Evolutionary conservation across 2,329 filamentous ascomycete genomes (phyloP), one percentile per base, ranked within the genome.

Genomic region (Tothia fuscella): DNA sequence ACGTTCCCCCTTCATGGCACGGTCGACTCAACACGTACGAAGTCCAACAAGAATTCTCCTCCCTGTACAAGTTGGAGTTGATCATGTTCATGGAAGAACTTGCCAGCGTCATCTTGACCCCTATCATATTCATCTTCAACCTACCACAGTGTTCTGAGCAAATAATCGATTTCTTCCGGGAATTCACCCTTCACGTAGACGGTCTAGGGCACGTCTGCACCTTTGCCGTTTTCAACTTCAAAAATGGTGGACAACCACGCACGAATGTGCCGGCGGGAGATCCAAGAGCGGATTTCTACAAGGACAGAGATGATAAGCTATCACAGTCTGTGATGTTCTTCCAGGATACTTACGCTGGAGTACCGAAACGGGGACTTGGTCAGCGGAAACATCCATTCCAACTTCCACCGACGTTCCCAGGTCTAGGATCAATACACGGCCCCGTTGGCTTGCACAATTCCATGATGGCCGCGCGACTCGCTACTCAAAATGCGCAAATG

Each of bases 221-320:
- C 1, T 96, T 95, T 63, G 91, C 91, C 3, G 86, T 94, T 26
- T 98, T 98, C 53, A 85, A 95, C 48, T 96, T 96, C 64, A 88
- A 93, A 60, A 89, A 87, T 57, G 82, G 80, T 19, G 70, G 80
- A 17, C 71, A 74, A 36, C 63, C 64, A 4, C 44, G 28, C 9
- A 33, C 41, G 29, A 49, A 46, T 30, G 48, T 43, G 37, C 50
- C 38, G 31, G 51, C 47, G 28, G 62, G 60, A 9, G 58, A 58
- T 56, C 72, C 87, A 7, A 78, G 91, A 9, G 84, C 91, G 45
- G 88, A 95, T 51, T 96, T 96, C 58, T 96, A 91, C 56, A 79
- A 85, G 17, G 86, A 87, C 7, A 95, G 95, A 56, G 88, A 98
- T 54, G 85, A 88, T 48, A 98, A 98, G 65, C 94, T 98, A 85